Evolutionary conservation across 2,329 filamentous ascomycete species (phyloP).

Genomic region (Fusarium keratoplasticum): DNA sequence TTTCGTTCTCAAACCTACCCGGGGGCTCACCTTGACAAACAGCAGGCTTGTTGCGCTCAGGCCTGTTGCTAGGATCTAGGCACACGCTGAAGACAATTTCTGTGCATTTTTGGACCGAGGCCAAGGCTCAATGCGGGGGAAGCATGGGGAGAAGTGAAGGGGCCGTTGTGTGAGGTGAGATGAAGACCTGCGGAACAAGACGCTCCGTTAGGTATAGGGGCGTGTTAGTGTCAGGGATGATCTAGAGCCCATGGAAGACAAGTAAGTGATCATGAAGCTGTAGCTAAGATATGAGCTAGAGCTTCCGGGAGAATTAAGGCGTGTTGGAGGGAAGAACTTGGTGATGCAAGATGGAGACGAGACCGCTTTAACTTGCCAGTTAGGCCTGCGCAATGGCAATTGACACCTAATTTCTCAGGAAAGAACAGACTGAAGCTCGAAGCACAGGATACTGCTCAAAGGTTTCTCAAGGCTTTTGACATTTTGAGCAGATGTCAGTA

Average conservation of each 20-base stretch:
- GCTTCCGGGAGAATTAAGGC: neutral
- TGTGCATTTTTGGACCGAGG: slow-evolving; percentile 45
- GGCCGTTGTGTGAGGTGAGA: neutral
- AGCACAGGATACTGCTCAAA: neutral
- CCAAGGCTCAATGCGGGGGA: slow-evolving; percentile 28
- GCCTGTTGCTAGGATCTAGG: slow-evolving; percentile 43
- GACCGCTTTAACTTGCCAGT: neutral
- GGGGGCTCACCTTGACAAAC: slow-evolving; percentile 44
- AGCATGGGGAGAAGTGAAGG: neutral
- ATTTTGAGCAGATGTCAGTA: neutral
- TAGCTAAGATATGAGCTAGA: neutral
- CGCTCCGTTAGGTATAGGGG: neutral
- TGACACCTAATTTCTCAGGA: neutral
- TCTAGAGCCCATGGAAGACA: neutral
- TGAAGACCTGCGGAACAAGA: neutral
- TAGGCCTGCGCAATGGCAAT: neutral
- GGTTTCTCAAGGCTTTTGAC: neutral
- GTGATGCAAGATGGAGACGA: neutral
- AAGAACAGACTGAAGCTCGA: neutral
- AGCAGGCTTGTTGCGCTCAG: slow-evolving; percentile 15
- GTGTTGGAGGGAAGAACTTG: neutral
- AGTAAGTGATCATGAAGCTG: neutral
- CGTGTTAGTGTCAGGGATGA: neutral
- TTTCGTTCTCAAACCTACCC: slow-evolving; percentile 47
- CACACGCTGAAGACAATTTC: slow-evolving; percentile 49